Evolutionary conservation across 1,284 basidiomycete species (phyloP).

Genomic region (Pseudozyma sp.): DNA sequence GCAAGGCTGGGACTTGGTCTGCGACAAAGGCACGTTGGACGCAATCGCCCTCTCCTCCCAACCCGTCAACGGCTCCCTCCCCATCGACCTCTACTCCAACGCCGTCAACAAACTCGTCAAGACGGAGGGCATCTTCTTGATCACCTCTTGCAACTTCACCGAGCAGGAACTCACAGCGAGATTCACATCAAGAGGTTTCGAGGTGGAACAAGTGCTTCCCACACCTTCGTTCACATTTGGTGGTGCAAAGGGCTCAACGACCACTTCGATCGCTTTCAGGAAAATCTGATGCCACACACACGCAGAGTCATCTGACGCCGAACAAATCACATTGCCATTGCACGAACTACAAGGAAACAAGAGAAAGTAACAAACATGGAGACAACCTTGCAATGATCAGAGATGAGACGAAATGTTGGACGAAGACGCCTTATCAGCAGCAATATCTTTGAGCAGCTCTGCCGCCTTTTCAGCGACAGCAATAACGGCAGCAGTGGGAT

Average conservation of each 20-base stretch:
- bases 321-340: conserved; percentile 1
- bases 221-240: conserved; percentile 61
- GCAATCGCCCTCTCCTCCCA: conserved; percentile 83
- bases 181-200: conserved; percentile 71
- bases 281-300: conserved; percentile 5
- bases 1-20: conserved; percentile 66
- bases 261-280: conserved; percentile 55
- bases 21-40: conserved; percentile 74
- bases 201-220: conserved; percentile 56
- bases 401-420: conserved; percentile 33
- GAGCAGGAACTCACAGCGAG: conserved; percentile 78
- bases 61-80: conserved; percentile 73
- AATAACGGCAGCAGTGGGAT: conserved; percentile 54
- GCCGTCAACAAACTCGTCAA: conserved; percentile 75
- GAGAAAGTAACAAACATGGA: not conserved
- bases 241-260: conserved; percentile 54
- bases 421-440: conserved; percentile 18
- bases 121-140: conserved; percentile 77
- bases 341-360: not conserved
- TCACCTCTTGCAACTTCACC: conserved; percentile 89
- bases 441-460: conserved; percentile 34
- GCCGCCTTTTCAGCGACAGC: conserved; percentile 52
- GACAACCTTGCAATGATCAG: not conserved
- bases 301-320: not conserved
- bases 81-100: conserved; percentile 76